Evolutionary conservation across 257 asterid genomes (phyloP), one percentile per base, ranked within the genome.

Genomic region (Petunia secreta): DNA sequence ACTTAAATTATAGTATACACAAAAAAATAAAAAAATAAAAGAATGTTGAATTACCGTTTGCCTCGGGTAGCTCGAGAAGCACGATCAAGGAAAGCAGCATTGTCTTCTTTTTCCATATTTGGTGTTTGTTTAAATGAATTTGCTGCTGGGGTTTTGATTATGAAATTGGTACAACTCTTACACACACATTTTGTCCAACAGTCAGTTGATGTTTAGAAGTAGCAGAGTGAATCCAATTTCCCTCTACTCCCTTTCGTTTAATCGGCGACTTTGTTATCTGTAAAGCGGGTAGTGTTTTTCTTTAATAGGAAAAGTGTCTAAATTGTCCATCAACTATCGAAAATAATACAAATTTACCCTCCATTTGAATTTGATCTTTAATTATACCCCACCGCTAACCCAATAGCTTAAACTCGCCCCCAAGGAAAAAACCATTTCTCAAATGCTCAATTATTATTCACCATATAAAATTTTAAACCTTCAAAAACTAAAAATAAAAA

Each of bases 1-100:
- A 55, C 36, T 4, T 15, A 67, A 5, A 25, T 53, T 73, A 7
- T 3, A 16, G 9, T n/a, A 57, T n/a, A 58, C 53, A 60, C 15
- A 13, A 34, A 65, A 62, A 39, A 3, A 58, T 3, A 38, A 50
- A 68, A 52, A 5, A 40, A 4, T 5, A 11, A n/a, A 75, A 8
- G 46, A 55, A 1, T 25, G 57, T 38, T 11, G 50, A 81, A 80
- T 50, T 77, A 94, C 98, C 98, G 93, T 88, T 92, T 95, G 80
- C 99, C 99, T 87, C 98, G 89, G 77, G 98, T 94, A 75, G 96
- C 91, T 53, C 98, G 92, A 82, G 92, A 80, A 80, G 89, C 16
- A 39, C 98, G 98, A 80, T 94, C 94, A 46, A 94, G 97, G 75
- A 89, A 87, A 55, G 53, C 86, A 75, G 73, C 85, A 11, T 83